Evolutionary conservation across 2,329 filamentous ascomycete genomes (phyloP), one percentile per base, ranked within the genome.

Genomic region (Pseudogymnoascus sp.): DNA sequence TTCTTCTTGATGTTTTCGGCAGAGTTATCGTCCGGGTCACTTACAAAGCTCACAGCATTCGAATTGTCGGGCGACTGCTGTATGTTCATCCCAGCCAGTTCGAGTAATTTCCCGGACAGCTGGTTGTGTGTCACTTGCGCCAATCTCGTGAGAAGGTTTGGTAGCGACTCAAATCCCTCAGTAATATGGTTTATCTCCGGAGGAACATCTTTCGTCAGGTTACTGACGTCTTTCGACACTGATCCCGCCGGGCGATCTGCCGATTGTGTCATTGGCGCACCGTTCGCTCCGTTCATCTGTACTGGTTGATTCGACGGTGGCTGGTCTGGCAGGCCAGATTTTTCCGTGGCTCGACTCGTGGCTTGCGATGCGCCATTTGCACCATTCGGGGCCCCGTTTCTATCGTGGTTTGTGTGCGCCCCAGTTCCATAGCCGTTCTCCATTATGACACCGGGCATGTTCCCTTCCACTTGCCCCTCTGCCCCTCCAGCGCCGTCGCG

Each of bases 121-220:
- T 87, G 84, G 71, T 90, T 90, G 74, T 92, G 92, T 57, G 89
- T 91, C 69, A 87, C 85, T 73, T 97, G 91, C 35, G 90, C 87
- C 37, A 94, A 82, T 66, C 94, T 86, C 65, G 85, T 83, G 59
- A 97, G 80, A 50, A 99, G 77, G 12, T 82, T 82, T 4, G 86
- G 85, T 18, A 97, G 80, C 3, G 90, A 86, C 61, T 93, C 81
- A 71, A 91, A 95, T 35, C 85, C 87, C 62, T 86, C 78, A 0
- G 87, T 87, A 62, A 96, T 88, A 70, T 96, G 90, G 37, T 77
- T 74, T 37, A 88, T 83, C 69, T 85, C 82, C 62, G 82, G 79
- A 9, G 84, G 83, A 1, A 85, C 73, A 63, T 85, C 78, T 68
- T 84, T 82, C 76, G 84, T 80, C 63, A 76, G 77, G 57, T 72